Evolutionary conservation across 176 grass and related monocot genomes (phyloP).

Genomic region (Dactylis glomerata): DNA sequence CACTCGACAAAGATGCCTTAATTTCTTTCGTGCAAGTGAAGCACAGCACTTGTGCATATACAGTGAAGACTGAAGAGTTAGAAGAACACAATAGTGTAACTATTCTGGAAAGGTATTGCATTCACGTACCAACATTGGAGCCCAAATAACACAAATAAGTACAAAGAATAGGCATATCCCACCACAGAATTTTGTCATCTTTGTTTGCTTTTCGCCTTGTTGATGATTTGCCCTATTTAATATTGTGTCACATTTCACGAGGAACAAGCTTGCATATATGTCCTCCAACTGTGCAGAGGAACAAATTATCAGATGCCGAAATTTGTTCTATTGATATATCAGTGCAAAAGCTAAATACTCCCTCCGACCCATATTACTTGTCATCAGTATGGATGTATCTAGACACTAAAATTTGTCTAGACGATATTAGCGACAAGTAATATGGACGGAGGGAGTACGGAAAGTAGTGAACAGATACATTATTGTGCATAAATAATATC

Average conservation of each 20-base stretch:
- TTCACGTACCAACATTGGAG: constrained; percentile 92
- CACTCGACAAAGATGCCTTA: not conserved
- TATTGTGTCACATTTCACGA: constrained; percentile 94
- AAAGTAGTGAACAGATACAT: not conserved
- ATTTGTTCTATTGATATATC: not conserved
- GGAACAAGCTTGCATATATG: constrained; percentile 97
- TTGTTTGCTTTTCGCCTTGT: constrained; percentile 86
- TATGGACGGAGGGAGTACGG: too few relatives aligned
- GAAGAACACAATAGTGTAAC: not conserved
- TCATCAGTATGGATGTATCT: too few relatives aligned
- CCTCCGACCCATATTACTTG: too few relatives aligned
- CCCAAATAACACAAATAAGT: constrained; percentile 98
- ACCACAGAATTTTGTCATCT: constrained; percentile 95
- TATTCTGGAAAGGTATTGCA: not conserved
- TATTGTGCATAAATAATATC: not conserved
- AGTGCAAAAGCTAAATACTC: too few relatives aligned
- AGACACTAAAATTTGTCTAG: too few relatives aligned
- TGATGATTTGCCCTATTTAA: constrained; percentile 73
- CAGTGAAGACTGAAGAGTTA: not conserved
- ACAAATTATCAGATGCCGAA: constrained; percentile 20
- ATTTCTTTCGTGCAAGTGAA: not conserved
- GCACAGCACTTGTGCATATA: not conserved
- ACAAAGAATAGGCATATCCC: constrained; percentile 98
- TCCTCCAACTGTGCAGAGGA: constrained; percentile 86
- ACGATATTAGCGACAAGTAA: too few relatives aligned